Evolutionary conservation across 2,329 filamentous ascomycete species (phyloP), one percentile per base, ranked within the genome.

Genomic region (Diplodia intermedia): DNA sequence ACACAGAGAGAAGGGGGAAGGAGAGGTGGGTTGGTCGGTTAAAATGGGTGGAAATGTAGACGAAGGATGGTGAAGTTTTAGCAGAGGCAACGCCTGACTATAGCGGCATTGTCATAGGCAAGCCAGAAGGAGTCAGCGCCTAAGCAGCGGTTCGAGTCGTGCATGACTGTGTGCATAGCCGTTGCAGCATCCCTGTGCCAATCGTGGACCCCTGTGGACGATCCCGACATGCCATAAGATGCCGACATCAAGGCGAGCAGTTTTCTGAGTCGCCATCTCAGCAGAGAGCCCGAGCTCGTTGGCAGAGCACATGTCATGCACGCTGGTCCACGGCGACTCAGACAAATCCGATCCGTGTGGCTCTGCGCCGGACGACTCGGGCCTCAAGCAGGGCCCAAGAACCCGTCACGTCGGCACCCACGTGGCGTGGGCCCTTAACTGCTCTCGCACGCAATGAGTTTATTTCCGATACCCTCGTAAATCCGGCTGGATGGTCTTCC

Each of bases 151-250:
- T 7, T 50, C 31, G 40, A 61, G 23, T 61, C 57, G 57, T 49
- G 57, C 20, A 43, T 18, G 1, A 11, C 2, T 26, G 18, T 36
- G 3, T 11, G 33, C 33, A 40, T 29, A 1, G 38, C 20, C 3
- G 54, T 14, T 43, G 36, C 23, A n/a, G n/a, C 36, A 60, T 63
- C 60, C 60, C 47, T 63, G 60, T 20, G 47, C 12, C 60, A 63
- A 63, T 63, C 60, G 60, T 5, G 14, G 12, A 63, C 29, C 60
- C 60, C 47, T 62, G 60, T 20, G 60, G 60, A 12, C 60, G 60
- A 63, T 63, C 60, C 18, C 38, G 2, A 26, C 20, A 31, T 7
- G 56, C 23, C 38, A n/a, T 20, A 11, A 7, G 12, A 18, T 50
- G 57, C 20, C 38, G 56, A 29, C 56, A 61, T 47, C 23, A 15